Evolutionary conservation across 2,329 filamentous ascomycete species (phyloP), one percentile per base, ranked within the genome.

Genomic region (Venturiaceae sp.): DNA sequence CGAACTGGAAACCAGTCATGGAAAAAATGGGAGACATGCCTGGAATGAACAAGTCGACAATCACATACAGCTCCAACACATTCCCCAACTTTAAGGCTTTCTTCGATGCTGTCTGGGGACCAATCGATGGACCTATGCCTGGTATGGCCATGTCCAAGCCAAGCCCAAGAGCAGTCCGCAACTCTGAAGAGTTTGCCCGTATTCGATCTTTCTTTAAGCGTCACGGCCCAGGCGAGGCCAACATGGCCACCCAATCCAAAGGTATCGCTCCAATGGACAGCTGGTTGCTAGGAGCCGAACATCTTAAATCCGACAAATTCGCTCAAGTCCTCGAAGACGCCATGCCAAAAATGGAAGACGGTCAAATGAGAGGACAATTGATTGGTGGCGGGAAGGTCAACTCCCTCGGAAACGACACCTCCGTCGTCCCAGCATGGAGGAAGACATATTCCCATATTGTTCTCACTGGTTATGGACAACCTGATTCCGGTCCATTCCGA

Each of bases 381-480:
- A 37, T 60, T n/a, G 54, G 55, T 16, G 58, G 58, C 36, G 54
- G 54, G 21, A 52, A 58, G 19, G 26, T 59, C 13, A 23, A 14
- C 14, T 32, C 34, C 5, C 26, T 30, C 23, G 55, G 55, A 21
- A 57, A 59, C 34, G 59, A 60, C 28, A 61, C 57, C 41, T 67
- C 70, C 7, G 67, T 72, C 23, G 74, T 76, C 8, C 72, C 72
- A 0, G 71, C 73, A 30, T 76, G 72, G 61, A 68, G 75, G 53
- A 76, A 75, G 62, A 69, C 72, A 6, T 69, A 73, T n/a, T 64
- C 72, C 3, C 74, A 78, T 55, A 60, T 74, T 44, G 62, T 68
- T 11, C 64, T 33, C 58, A 63, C 7, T 58, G 65, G 3, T 55
- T 56, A 9, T 11, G 37, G 37, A 8, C 34, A 56, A 5, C 53